phyloP scores from a whole-genome alignment of 441 rosid genomes.

The Eruca vesicaria region DNA sequence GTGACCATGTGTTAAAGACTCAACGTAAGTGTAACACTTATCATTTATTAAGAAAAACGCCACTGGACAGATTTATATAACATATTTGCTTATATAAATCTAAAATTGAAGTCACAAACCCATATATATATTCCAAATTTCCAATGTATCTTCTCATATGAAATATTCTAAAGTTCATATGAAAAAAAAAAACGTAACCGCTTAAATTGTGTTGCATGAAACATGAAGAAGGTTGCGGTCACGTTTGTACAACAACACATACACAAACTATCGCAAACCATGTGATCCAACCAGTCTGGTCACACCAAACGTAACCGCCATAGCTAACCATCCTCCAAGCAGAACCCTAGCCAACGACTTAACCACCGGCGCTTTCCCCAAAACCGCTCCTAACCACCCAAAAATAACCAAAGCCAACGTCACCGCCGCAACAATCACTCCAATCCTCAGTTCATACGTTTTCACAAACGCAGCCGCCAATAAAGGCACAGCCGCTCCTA shows the following conservation, averaged over 20 bases:
- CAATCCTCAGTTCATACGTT: constrained; percentile 53
- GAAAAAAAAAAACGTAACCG: constrained; percentile 27
- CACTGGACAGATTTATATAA: not conserved
- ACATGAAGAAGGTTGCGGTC: constrained; percentile 24
- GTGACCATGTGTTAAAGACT: not conserved
- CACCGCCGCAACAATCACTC: constrained; percentile 50
- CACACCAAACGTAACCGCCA: constrained; percentile 76
- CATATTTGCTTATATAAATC: not conserved
- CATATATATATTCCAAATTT: too few species aligned
- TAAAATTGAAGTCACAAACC: not conserved
- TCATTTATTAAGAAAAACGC: not conserved
- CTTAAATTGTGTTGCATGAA: constrained; percentile 15
- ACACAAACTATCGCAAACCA: constrained; percentile 40
- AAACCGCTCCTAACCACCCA: constrained; percentile 73
- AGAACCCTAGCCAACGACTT: constrained; percentile 62
- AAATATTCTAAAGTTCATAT: not conserved
- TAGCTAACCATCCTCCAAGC: constrained; percentile 85
- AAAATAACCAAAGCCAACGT: constrained; percentile 57
- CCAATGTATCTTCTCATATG: constrained; percentile 7
- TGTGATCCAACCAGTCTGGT: constrained; percentile 64
- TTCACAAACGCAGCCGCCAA: constrained; percentile 68
- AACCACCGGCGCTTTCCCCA: constrained; percentile 66
- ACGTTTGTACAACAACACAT: constrained; percentile 13
- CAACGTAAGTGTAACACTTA: not conserved
- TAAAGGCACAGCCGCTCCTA: constrained; percentile 78